Evolutionary conservation across 805 yeast genomes (phyloP), one percentile per base, ranked within the genome.

Genomic region (Starmerella stigmatis): DNA sequence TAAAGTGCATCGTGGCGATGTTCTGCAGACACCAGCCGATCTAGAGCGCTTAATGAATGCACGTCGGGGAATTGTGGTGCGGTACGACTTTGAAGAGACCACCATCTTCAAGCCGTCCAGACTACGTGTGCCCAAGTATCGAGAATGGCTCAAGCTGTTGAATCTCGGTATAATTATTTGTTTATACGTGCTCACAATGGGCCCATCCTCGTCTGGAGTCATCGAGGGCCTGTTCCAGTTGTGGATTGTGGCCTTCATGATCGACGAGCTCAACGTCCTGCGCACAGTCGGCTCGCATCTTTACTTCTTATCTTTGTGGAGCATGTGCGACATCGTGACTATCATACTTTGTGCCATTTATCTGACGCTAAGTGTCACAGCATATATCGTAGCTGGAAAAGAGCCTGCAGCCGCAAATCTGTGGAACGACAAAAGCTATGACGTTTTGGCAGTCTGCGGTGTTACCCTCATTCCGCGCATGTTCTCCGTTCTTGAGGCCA

Each of bases 301-400:
- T 17, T 65, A 72, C 48, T 69, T 66, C 42, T 64, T 71, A 52
- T 68, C 75, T 16, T 59, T 75, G n/a, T 75, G 79, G 79, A 72
- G 72, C 33, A 62, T 70, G 47, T 60, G 73, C 45, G 79, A 74
- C 50, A 60, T 71, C 32, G 54, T 64, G 21, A 64, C 74, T 8
- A 57, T 69, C 28, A 39, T 63, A 2, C 57, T 73, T 15, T 63
- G 75, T 10, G 63, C 69, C 34, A 41, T 47, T 10, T 65, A 63
- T 44, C 51, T 57, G 12, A 42, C 42, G 10, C 43, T 58, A 15
- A 43, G 65, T 19, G 41, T 45, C 3, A 27, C 53, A n/a, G 55
- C 58, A 1, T n/a, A 19, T n/a, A 7, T 42, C 10, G 19, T 42
- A 13, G 50, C 30, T 4, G 40, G 15, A 15, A 19, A 22, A 6